Evolutionary conservation across 495 filamentous ascomycete genomes (phyloP), one percentile per base, ranked within the genome.

Genomic region (Tuber brumale): DNA sequence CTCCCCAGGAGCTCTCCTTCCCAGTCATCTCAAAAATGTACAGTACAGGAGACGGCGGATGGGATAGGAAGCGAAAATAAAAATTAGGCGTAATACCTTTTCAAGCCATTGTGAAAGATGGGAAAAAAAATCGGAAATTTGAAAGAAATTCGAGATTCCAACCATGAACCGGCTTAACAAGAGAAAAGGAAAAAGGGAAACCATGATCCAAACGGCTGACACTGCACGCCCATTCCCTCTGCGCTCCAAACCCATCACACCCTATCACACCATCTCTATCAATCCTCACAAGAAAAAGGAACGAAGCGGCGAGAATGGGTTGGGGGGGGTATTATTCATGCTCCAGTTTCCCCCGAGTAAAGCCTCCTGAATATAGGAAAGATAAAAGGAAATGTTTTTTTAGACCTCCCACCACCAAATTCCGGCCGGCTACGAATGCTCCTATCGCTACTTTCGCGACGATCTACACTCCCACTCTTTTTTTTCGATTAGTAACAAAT

Each of bases 321-420:
- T 72, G 70, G 69, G 72, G 74, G 69, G 75, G 70, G 70, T 79
- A 80, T 79, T 75, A 73, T 76, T 73, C 72, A 69, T 74, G 70
- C 76, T 76, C 77, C 78, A 73, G 69, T 79, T 79, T 78, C 42
- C n/a, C 72, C 70, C 57, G 43, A 78, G 39, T 72, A 72, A 79
- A 78, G 41, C 45, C 76, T 77, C 41, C 46, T 43, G 43, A 78
- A 41, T 43, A 61, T 39, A 19, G 31, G 43, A 75, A 75, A 71
- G 78, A 74, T 35, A 39, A 74, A 71, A 76, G 45, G 41, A 77
- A 43, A 75, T 71, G 27, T 39, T 74, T 79, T 77, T 76, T 75
- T 71, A 35, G 39, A 72, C 77, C 61, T 44, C 48, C 48, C 48
- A 51, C 8, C 21, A 16, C n/a, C 27, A 18, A 16, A 66, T 66